Conservation (phyloP, 2,329 filamentous ascomycete genomes). For the Claviceps humidiphila region DNA sequence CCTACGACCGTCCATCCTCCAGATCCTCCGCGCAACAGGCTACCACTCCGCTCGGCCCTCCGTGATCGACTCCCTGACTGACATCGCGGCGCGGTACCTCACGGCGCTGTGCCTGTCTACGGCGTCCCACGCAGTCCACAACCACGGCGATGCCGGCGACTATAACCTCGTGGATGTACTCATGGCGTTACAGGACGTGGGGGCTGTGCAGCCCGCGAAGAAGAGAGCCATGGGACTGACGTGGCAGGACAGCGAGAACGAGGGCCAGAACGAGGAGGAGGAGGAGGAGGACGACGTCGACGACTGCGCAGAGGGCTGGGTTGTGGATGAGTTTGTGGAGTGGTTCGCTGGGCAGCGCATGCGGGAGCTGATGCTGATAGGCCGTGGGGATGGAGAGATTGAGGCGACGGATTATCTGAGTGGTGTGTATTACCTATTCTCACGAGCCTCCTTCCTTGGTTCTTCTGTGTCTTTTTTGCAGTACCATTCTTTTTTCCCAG, state of each 20-base stretch:
- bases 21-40: slow-evolving; percentile 82
- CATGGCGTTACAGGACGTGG: slow-evolving; percentile 71
- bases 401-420: slow-evolving; percentile 59
- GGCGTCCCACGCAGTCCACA: slow-evolving; percentile 56
- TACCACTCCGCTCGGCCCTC: slow-evolving; percentile 73
- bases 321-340: slow-evolving; percentile 62
- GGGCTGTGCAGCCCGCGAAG: slow-evolving; percentile 54
- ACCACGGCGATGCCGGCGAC: slow-evolving; percentile 42
- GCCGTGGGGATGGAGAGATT: slow-evolving; percentile 52
- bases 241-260: slow-evolving; percentile 33
- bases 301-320: slow-evolving; percentile 58
- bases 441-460: background rate
- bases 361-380: slow-evolving; percentile 69
- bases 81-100: slow-evolving; percentile 74
- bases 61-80: slow-evolving; percentile 77
- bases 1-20: slow-evolving; percentile 73
- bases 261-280: background rate
- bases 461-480: background rate
- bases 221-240: slow-evolving; percentile 53
- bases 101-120: slow-evolving; percentile 60
- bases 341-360: slow-evolving; percentile 69
- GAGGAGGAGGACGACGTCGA: slow-evolving; percentile 48
- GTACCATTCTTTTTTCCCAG: too few relatives aligned
- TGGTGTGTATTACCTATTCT: slow-evolving; percentile 26
- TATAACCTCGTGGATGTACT: slow-evolving; percentile 59